Evolutionary conservation across 352 stramenopile genomes (phyloP).

Genomic region (Phytophthora niederhauseri): DNA sequence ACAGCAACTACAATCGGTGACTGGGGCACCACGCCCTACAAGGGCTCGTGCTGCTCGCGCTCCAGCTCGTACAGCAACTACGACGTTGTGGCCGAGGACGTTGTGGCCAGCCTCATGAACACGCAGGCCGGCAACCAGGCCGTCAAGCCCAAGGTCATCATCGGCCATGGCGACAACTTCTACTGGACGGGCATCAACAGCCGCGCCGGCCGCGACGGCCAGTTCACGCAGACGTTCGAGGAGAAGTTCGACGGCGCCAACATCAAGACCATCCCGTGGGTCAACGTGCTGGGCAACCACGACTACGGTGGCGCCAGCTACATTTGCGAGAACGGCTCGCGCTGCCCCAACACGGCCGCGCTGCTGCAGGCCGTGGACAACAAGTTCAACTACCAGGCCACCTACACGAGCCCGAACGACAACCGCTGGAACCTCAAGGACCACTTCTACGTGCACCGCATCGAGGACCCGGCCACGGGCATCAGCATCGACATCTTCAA

Average conservation of each 20-base stretch:
- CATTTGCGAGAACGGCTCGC: not conserved
- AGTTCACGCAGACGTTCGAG: slow-evolving; percentile 2
- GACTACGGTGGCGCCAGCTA: slow-evolving; percentile 4
- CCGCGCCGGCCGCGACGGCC: not conserved
- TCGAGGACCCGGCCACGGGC: not conserved
- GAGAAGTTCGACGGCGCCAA: slow-evolving; percentile 2
- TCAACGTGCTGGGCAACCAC: slow-evolving; percentile 6
- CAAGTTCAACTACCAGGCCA: not conserved
- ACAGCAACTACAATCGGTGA: not conserved
- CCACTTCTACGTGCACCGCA: slow-evolving; percentile 6
- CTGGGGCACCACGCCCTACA: not conserved
- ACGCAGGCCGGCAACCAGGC: not conserved
- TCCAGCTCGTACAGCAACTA: not conserved
- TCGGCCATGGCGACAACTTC: not conserved
- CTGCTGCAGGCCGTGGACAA: not conserved
- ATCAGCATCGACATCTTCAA: slow-evolving; percentile 1
- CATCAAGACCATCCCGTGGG: slow-evolving; percentile 2
- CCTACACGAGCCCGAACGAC: slow-evolving; percentile 5
- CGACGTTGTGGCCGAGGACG: not conserved
- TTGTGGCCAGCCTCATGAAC: not conserved
- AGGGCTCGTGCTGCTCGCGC: not conserved
- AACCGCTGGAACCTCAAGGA: slow-evolving; percentile 7
- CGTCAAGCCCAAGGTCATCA: slow-evolving; percentile 1
- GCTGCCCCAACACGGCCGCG: not conserved
- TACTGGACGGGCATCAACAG: slow-evolving; percentile 1